Conservation (phyloP, 106 monocot genomes). For the Narthecium ossifragum region DNA sequence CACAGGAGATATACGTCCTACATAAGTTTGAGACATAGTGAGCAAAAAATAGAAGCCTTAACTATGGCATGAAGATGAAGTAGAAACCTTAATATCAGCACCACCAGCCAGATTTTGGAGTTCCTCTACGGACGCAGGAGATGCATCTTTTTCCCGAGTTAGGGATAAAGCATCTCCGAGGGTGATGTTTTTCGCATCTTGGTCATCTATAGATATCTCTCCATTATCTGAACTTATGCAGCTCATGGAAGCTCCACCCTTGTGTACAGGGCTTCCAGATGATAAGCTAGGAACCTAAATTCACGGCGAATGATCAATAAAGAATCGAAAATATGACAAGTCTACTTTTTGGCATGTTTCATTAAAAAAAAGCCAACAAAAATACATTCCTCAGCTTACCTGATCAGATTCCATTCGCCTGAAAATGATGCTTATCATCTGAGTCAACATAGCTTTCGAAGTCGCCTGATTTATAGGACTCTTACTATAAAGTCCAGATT, state of each 20-base stretch:
- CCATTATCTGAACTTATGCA: constrained; percentile 28
- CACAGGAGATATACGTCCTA: too few relatives aligned
- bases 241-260: constrained; percentile 24
- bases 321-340: background rate
- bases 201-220: constrained; percentile 44
- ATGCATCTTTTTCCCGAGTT: constrained; percentile 40
- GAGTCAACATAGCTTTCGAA: constrained; percentile 96
- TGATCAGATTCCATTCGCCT: constrained; percentile 91
- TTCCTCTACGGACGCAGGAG: constrained; percentile 71
- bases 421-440: constrained; percentile 89
- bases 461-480: constrained; percentile 95
- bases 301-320: constrained; percentile 2
- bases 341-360: constrained; percentile 4
- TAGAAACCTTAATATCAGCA: constrained; percentile 98
- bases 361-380: background rate
- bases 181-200: constrained; percentile 56
- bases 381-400: constrained; percentile 23
- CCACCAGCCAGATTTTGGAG: constrained; percentile 91
- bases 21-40: too few relatives aligned
- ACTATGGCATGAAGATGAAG: too few relatives aligned
- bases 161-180: constrained; percentile 71
- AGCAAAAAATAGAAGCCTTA: too few relatives aligned
- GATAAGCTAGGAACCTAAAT: constrained; percentile 33
- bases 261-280: constrained; percentile 12
- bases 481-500: constrained; percentile 49